phyloP scores from a whole-genome alignment of 2,329 filamentous ascomycete species.

The Fusarium brevicatenulatum region DNA sequence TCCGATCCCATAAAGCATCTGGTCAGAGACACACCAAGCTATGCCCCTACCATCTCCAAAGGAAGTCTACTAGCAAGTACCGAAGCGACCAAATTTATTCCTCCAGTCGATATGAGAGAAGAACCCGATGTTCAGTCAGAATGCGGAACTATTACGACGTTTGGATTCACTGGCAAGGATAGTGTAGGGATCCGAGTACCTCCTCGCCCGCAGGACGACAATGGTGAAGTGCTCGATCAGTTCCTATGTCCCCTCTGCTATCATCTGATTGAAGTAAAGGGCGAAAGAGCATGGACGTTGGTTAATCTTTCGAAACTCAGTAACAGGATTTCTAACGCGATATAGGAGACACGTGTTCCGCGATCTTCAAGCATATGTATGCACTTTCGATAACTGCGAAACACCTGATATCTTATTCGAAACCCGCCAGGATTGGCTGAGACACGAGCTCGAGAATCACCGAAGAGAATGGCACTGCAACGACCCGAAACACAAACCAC shows the following conservation, averaged over 20 bases:
- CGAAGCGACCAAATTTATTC: background rate
- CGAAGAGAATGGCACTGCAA: background rate
- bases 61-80: background rate
- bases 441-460: background rate
- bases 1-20: no score
- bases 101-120: background rate
- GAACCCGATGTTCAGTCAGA: background rate
- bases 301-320: fast-evolving
- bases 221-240: background rate
- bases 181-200: background rate
- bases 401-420: background rate
- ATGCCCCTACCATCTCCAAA: background rate
- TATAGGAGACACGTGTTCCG: background rate
- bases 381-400: background rate
- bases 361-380: background rate
- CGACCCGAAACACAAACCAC: background rate
- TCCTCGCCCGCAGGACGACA: background rate
- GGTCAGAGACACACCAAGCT: no score
- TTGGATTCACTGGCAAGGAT: background rate
- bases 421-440: background rate
- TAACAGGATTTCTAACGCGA: background rate
- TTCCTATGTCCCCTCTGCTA: background rate
- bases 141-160: background rate
- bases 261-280: background rate
- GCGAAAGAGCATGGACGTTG: background rate